Conservation (phyloP, 192 early-diverging fungal species). For the Mortierella claussenii region DNA sequence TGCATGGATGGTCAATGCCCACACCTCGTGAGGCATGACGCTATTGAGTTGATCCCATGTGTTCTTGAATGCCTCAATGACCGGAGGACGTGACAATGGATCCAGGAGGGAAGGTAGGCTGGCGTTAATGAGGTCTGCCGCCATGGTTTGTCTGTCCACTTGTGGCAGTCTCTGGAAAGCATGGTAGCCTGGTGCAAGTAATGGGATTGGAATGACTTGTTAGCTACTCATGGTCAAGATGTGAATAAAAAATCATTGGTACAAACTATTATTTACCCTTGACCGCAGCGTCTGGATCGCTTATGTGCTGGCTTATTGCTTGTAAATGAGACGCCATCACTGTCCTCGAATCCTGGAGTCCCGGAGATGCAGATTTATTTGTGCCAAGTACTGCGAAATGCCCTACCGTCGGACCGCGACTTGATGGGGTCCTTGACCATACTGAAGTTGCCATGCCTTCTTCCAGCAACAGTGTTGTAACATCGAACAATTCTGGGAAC, state of each 20-base stretch:
- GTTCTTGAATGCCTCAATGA: slow-evolving; percentile 48
- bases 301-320: slow-evolving; percentile 17
- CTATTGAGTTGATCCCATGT: slow-evolving; percentile 51
- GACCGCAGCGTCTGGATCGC: slow-evolving; percentile 26
- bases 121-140: slow-evolving; percentile 10
- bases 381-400: no score
- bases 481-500: slow-evolving; percentile 51
- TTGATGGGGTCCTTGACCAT: no score
- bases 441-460: slow-evolving; percentile 12
- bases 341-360: background rate
- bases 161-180: slow-evolving; percentile 36
- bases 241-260: no score
- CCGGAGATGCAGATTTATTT: background rate
- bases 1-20: slow-evolving; percentile 42
- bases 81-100: slow-evolving; percentile 18
- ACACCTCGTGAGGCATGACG: slow-evolving; percentile 48
- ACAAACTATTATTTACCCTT: no score
- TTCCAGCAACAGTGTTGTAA: slow-evolving; percentile 42
- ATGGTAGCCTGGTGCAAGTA: slow-evolving; percentile 23
- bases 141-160: slow-evolving; percentile 19
- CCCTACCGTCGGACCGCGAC: no score
- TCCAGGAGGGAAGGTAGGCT: slow-evolving; percentile 39
- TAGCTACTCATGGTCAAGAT: no score
- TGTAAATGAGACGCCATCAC: slow-evolving; percentile 17
- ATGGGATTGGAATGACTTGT: no score